phyloP scores from a whole-genome alignment of 306 rosid genomes.

The Citrullus mucosospermus region DNA sequence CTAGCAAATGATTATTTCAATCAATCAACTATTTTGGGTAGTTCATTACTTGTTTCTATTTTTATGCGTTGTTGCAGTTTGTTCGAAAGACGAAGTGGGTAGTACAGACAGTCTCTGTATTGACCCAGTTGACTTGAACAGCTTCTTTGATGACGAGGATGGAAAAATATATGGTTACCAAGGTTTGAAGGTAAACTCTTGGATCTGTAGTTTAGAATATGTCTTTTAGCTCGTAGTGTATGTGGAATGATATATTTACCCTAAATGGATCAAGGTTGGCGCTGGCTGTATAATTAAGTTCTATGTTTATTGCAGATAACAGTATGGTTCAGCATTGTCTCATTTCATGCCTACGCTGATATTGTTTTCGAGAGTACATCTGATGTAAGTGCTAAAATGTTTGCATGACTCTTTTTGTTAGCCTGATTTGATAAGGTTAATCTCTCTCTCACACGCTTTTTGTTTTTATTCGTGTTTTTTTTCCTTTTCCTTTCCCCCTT shows the following conservation, averaged over 20 bases:
- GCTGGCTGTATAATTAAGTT: no score
- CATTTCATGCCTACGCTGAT: conserved; percentile 70
- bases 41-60: not conserved
- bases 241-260: not conserved
- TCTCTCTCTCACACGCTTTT: not conserved
- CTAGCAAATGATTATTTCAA: not conserved
- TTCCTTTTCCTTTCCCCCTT: not conserved
- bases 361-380: conserved; percentile 44
- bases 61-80: conserved; percentile 29
- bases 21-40: not conserved
- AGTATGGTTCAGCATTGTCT: conserved; percentile 68
- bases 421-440: not conserved
- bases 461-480: not conserved
- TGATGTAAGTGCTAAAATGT: conserved; percentile 48
- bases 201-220: not conserved
- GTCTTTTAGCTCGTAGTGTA: not conserved
- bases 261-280: not conserved
- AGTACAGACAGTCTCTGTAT: conserved; percentile 31
- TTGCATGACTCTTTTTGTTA: not conserved
- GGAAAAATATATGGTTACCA: conserved; percentile 81
- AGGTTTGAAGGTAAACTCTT: conserved; percentile 54
- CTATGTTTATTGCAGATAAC: conserved; percentile 43
- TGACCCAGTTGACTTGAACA: conserved; percentile 56
- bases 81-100: conserved; percentile 56
- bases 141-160: conserved; percentile 57